A percentile compares a stretch with the other conserved stretches of the same genome.
phyloP scores from a whole-genome alignment of 192 early-diverging fungal genomes.

The Thamnidium elegans region DNA sequence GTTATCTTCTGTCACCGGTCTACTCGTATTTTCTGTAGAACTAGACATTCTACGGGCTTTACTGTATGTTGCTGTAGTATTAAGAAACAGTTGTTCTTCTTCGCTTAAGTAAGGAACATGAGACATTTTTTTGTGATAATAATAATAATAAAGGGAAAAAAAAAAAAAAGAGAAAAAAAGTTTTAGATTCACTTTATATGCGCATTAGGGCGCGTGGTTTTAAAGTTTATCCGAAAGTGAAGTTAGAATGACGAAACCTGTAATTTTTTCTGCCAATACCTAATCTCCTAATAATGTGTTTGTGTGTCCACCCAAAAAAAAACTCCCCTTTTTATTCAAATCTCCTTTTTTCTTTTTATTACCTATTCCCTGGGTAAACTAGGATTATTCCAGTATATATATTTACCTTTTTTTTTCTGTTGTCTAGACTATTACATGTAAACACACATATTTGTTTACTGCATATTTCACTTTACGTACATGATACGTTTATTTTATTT shows the following conservation, averaged over 20 bases:
- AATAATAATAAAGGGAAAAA: neutral
- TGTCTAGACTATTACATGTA: too few species aligned
- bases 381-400: too few species aligned
- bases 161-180: neutral
- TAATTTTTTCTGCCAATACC: too few species aligned
- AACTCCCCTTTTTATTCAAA: neutral
- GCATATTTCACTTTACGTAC: too few species aligned
- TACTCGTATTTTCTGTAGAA: neutral
- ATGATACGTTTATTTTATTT: too few species aligned
- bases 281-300: too few species aligned
- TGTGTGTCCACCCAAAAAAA: neutral
- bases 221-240: conserved; percentile 3
- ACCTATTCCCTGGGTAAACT: neutral
- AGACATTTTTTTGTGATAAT: neutral
- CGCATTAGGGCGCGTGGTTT: conserved; percentile 2
- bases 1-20: neutral
- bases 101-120: conserved; percentile 10
- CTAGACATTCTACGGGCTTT: neutral
- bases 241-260: conserved; percentile 13
- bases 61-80: conserved; percentile 2
- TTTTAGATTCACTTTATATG: neutral
- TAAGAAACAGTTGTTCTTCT: conserved; percentile 13
- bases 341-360: conserved; percentile 1
- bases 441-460: too few species aligned
- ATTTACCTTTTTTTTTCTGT: too few species aligned